A percentile compares a stretch with the other conserved stretches of the same genome.
phyloP scores from a whole-genome alignment of 1,284 basidiomycete genomes.

The Schizophyllum commune region DNA sequence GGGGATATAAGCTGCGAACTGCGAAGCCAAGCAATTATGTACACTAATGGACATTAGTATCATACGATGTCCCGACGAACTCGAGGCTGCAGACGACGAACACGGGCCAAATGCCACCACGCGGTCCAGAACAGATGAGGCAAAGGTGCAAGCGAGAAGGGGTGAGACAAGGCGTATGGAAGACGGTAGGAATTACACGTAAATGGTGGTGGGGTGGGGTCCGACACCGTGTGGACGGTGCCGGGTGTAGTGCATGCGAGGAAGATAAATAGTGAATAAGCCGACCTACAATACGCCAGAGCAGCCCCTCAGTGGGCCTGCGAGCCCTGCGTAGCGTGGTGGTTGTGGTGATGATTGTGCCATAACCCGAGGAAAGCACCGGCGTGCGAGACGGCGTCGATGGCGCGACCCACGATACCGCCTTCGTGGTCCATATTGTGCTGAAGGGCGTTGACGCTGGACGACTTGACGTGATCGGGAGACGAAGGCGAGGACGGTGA shows the following conservation, averaged over 20 bases:
- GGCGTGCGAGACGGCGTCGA: slow-evolving; percentile 60
- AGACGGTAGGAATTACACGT: not conserved
- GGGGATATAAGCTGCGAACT: not conserved
- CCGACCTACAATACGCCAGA: not conserved
- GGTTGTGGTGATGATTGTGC: slow-evolving; percentile 15
- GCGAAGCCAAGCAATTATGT: not conserved
- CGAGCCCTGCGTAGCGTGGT: not conserved
- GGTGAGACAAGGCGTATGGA: not conserved
- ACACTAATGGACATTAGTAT: not conserved
- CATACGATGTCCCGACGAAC: not conserved
- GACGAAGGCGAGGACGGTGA: not conserved
- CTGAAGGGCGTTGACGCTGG: not conserved
- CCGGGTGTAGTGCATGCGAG: not conserved
- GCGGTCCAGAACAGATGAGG: not conserved
- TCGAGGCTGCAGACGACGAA: not conserved
- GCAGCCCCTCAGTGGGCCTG: not conserved
- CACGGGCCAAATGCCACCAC: not conserved
- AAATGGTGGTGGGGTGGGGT: not conserved
- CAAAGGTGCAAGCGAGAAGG: not conserved
- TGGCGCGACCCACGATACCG: slow-evolving; percentile 59
- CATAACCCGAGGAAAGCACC: slow-evolving; percentile 56
- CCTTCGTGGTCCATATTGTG: slow-evolving; percentile 13
- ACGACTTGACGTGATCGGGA: not conserved
- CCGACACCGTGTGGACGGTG: not conserved
- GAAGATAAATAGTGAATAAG: not conserved